These are phyloP conservation scores for Annulohypoxylon nitens DNA, from an alignment of 495 filamentous ascomycete species.

Conservation along the genomic window DNA sequence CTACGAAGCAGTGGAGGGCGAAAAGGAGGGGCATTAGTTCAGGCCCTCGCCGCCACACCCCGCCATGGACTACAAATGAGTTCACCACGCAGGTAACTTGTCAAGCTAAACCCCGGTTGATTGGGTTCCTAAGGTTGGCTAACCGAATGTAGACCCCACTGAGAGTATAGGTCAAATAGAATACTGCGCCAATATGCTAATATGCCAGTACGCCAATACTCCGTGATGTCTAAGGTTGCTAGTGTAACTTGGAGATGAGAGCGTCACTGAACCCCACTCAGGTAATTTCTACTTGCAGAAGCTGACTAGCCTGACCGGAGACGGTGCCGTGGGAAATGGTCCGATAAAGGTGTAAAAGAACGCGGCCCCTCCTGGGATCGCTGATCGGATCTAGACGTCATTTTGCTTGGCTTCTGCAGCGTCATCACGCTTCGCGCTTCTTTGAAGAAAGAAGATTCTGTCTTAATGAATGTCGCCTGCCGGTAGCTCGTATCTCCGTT, in stretches of 20 bases:
- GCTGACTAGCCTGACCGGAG: constrained; percentile 29
- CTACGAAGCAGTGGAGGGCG: constrained; percentile 25
- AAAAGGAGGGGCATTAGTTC: constrained; percentile 45
- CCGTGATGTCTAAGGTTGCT: constrained; percentile 18
- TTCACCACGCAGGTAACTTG: constrained; percentile 41
- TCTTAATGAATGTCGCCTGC: constrained; percentile 12
- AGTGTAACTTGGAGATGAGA: constrained; percentile 17
- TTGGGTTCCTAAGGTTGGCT: constrained; percentile 26
- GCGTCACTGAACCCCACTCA: constrained; percentile 37
- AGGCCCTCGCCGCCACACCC: constrained; percentile 34
- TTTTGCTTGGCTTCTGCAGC: constrained; percentile 32
- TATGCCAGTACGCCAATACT: neutral
- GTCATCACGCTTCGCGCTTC: constrained; percentile 25
- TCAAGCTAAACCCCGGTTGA: constrained; percentile 38
- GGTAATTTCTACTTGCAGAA: constrained; percentile 35
- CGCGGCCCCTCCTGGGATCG: neutral
- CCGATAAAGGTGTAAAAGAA: constrained; percentile 23
- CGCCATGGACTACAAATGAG: constrained; percentile 34
- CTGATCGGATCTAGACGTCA: constrained; percentile 42
- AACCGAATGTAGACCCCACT: constrained; percentile 24
- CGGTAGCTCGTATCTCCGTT: constrained; percentile 17
- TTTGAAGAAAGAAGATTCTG: constrained; percentile 9
- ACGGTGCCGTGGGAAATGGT: constrained; percentile 16
- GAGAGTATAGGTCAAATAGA: constrained; percentile 27
- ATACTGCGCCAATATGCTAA: neutral